Evolutionary conservation across 495 filamentous ascomycete species (phyloP), one percentile per base, ranked within the genome.

Genomic region (Penicillium lagena): DNA sequence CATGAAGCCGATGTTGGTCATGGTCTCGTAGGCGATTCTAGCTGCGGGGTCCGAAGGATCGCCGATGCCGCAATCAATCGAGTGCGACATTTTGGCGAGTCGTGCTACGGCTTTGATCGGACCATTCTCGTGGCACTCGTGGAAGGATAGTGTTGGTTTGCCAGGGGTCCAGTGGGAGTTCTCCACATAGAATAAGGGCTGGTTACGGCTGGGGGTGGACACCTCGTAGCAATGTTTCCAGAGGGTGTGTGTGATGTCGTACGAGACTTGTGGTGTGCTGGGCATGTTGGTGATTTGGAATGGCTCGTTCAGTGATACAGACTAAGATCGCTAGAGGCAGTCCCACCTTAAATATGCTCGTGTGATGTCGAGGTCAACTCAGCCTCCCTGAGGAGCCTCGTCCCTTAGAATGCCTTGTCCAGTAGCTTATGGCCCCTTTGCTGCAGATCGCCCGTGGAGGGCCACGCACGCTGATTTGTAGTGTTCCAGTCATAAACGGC

Each of bases 141-240:
- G 62, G 44, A 67, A 54, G 4, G 60, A 63, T 15, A 69, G 47
- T 17, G 67, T 63, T 11, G 60, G 53, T 36, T 68, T 69, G 12
- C 50, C 54, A 1, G 60, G 56, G 15, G 37, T 56, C 17, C 57
- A 29, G 9, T 29, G 12, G 2, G 59, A 66, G 39, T 63, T 65
- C 2, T 62, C 50, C 13, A 68, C 62, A 35, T 56, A 54, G 40
- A 54, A 62, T 9, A 57, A 14, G 29, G 50, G 56, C 10, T 29
- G 37, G 4, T 22, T 22, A 22, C 22, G 3, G 22, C 63, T 55
- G 29, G 52, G 44, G 13, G 40, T 36, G 10, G 51, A 52, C 32
- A 71, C 49, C 2, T 57, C 45, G 49, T 64, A 68, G 42, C 64
- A 30, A 11, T 59, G 49, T 4, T 41, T 56, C 29, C 48, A 60